Base-by-base conservation (phyloP, 805 yeast species). In the Kluyveromyces lactis region DNA sequence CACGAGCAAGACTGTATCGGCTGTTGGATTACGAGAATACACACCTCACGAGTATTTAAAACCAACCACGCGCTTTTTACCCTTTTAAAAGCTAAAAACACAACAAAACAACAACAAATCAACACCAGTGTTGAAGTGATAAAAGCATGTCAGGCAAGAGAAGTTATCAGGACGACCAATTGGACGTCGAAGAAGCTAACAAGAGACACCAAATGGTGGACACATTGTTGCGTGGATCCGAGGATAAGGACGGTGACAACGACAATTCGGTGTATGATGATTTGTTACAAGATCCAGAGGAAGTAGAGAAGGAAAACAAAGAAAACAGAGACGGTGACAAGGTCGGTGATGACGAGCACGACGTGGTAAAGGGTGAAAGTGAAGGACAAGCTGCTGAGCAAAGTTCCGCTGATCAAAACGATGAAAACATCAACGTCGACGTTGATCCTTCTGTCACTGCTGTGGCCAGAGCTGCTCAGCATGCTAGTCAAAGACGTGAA, bases 241-340 rank as follows among this genome's bases (percentile, higher is more conserved):
- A 23, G 15, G 42, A 26, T 10, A 26, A 36, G 18, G 43, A 40
- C 17, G 41, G 36, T 18, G 40, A 42, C 36, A 31, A 12, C 16
- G 55, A 51, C n/a, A 51, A 53, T 13, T 55, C 56, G 12, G 44
- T 40, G 4, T 53, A 54, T 39, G 49, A 50, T 29, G 56, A 50
- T 16, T 38, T 54, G 43, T 45, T 53, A 15, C 48, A 47, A 24
- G 55, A 51, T 24, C 50, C 51, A 11, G 49, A 46, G 13, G 51
- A 50, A 29, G 31, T 31, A 23, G 40, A 29, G 18, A 27, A 31
- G 36, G 39, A 36, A 32, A 31, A 31, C 18, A 37, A 35, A 9
- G n/a, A 17, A 16, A 41, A 38, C 21, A 17, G 15, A 5, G 17
- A 23, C 19, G 35, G 36, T 11, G 26, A 26, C 23, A 36, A 17